Evolutionary conservation across 2,329 filamentous ascomycete genomes (phyloP).

Genomic region (Colletotrichum euphorbiae): DNA sequence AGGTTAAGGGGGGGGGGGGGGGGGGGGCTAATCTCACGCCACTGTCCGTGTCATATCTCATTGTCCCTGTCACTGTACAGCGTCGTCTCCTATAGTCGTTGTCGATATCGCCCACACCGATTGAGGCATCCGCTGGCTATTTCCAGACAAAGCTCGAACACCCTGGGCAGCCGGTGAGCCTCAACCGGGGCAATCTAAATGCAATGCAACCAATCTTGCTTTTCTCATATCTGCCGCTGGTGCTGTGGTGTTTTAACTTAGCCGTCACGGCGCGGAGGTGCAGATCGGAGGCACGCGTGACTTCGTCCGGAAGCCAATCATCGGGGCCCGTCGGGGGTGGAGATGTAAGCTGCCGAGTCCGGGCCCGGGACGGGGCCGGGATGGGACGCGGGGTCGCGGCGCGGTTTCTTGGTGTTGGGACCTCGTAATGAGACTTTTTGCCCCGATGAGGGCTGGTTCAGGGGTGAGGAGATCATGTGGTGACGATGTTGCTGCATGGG

Average conservation of each 20-base stretch:
- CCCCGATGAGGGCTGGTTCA: background rate
- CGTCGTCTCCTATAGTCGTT: too few relatives aligned
- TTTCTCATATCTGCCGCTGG: too few relatives aligned
- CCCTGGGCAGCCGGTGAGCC: background rate
- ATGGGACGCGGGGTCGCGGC: conserved; percentile 10
- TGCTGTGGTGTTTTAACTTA: too few relatives aligned
- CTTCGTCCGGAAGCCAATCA: conserved; percentile 23
- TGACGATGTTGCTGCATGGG: background rate
- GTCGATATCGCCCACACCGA: too few relatives aligned
- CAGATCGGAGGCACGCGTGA: conserved; percentile 21
- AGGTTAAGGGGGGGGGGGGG: too few relatives aligned
- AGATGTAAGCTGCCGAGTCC: conserved; percentile 3
- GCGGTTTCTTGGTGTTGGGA: background rate
- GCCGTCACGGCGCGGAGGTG: background rate
- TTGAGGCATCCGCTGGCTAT: too few relatives aligned
- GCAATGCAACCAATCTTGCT: too few relatives aligned
- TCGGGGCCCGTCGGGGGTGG: conserved; percentile 6
- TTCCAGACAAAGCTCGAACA: background rate
- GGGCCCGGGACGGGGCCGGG: conserved; percentile 14
- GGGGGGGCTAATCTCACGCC: background rate
- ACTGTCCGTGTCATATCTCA: background rate
- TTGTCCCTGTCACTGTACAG: background rate
- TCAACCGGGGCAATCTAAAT: background rate
- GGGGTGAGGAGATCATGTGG: background rate
- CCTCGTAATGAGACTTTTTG: conserved; percentile 23